Evolutionary conservation across 2,329 filamentous ascomycete species (phyloP).

Genomic region (Venturia nashicola): DNA sequence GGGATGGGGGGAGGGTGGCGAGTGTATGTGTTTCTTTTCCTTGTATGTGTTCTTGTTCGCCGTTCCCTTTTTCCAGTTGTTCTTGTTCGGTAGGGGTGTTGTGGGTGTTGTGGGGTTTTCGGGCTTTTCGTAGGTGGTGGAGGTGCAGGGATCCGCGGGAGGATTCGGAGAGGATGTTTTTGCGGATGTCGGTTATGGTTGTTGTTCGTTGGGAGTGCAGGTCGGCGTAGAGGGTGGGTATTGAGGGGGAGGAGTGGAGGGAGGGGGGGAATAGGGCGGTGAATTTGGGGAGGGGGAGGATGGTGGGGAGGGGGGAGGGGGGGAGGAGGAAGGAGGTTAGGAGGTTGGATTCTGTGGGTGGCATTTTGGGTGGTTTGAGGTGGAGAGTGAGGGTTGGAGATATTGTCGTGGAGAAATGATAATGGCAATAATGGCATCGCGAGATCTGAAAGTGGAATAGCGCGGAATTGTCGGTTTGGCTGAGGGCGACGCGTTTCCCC

Average conservation of each 20-base stretch:
- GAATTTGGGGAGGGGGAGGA: slow-evolving; percentile 65
- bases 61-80: too few relatives aligned
- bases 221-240: slow-evolving; percentile 64
- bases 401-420: neutral
- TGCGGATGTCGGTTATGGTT: slow-evolving; percentile 54
- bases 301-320: slow-evolving; percentile 60
- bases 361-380: slow-evolving; percentile 37
- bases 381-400: neutral
- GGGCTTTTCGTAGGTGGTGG: slow-evolving; percentile 17
- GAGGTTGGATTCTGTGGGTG: slow-evolving; percentile 62
- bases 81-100: too few relatives aligned
- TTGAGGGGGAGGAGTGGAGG: slow-evolving; percentile 52
- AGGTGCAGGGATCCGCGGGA: slow-evolving; percentile 31
- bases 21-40: neutral
- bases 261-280: slow-evolving; percentile 60
- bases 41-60: too few relatives aligned
- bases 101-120: neutral
- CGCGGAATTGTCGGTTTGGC: neutral
- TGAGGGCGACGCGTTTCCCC: neutral
- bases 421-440: neutral
- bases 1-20: neutral
- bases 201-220: slow-evolving; percentile 62
- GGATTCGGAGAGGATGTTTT: slow-evolving; percentile 53
- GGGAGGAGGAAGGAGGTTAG: slow-evolving; percentile 67
- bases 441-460: neutral